Evolutionary conservation across 2,329 filamentous ascomycete genomes (phyloP).

Genomic region (Dactylellina leptospora): DNA sequence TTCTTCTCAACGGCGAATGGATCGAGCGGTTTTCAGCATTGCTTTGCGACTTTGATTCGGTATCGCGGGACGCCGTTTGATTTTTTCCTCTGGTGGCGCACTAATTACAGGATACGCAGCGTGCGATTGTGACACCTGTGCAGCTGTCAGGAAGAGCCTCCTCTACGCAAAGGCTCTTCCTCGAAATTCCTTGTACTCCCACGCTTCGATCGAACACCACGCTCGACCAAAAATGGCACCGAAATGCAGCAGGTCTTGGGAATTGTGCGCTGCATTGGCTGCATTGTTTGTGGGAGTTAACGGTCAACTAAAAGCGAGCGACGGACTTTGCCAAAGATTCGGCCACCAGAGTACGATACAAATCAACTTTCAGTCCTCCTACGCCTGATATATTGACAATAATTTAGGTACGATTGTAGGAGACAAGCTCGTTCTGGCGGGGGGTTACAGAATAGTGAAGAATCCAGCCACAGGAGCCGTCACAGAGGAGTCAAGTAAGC

Average conservation of each 20-base stretch:
- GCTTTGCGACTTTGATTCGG: neutral
- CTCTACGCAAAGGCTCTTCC: neutral
- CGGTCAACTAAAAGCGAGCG: conserved; percentile 32
- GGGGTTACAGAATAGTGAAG: conserved; percentile 36
- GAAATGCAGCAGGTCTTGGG: conserved; percentile 44
- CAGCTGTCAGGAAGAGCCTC: conserved; percentile 3
- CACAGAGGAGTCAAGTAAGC: conserved; percentile 37
- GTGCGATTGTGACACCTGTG: conserved; percentile 6
- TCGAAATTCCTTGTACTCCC: too few relatives aligned
- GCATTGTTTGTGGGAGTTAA: conserved; percentile 32
- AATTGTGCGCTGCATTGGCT: conserved; percentile 37
- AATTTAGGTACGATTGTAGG: conserved; percentile 33
- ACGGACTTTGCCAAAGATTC: conserved; percentile 46
- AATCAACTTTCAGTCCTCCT: neutral
- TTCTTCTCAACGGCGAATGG: too few relatives aligned
- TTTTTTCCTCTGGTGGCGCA: conserved; percentile 19
- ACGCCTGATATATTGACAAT: neutral
- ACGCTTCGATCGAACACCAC: too few relatives aligned
- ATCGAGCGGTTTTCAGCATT: too few relatives aligned
- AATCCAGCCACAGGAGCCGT: conserved; percentile 23
- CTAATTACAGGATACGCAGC: conserved; percentile 1
- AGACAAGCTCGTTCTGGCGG: conserved; percentile 43
- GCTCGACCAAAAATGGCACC: conserved; percentile 41
- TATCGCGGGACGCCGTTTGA: conserved; percentile 4
- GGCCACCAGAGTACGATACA: conserved; percentile 37